phyloP scores from a whole-genome alignment of 805 yeast genomes.

The Lipomyces chichibuensis region DNA sequence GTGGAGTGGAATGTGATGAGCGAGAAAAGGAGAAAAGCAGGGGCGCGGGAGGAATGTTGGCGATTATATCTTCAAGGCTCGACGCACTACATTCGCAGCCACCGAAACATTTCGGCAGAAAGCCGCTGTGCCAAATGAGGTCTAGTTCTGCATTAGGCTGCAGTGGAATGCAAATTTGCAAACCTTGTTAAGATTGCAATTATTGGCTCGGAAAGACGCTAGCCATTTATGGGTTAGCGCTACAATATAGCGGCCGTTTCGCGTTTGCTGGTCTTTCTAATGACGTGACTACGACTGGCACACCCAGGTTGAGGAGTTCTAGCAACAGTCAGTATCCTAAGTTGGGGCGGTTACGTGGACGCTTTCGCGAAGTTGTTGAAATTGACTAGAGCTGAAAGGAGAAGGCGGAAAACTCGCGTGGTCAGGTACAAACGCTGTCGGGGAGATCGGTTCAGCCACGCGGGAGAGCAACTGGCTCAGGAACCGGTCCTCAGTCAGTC shows the following conservation, averaged over 20 bases:
- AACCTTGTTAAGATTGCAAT: conserved; percentile 6
- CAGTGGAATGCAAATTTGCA: not conserved
- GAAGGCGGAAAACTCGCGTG: not conserved
- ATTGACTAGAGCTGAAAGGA: not conserved
- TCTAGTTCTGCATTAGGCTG: not conserved
- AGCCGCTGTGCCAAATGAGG: not conserved
- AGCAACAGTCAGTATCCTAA: not conserved
- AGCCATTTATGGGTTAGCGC: not conserved
- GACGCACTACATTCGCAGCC: not conserved
- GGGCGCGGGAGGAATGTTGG: conserved; percentile 23
- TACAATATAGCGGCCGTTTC: not conserved
- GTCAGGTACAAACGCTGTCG: not conserved
- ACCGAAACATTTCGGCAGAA: not conserved
- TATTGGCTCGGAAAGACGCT: not conserved
- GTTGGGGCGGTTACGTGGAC: not conserved
- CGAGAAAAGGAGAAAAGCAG: conserved; percentile 13
- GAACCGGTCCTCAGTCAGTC: not conserved
- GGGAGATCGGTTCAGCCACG: not conserved
- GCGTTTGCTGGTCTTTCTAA: not conserved
- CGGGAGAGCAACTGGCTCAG: not conserved
- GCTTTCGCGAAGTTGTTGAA: not conserved
- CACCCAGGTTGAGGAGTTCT: not conserved
- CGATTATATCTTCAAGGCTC: conserved; percentile 4
- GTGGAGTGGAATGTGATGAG: conserved; percentile 4
- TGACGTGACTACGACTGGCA: not conserved